Evolutionary conservation across 2,329 filamentous ascomycete species (phyloP), one percentile per base, ranked within the genome.

Genomic region (Anisogramma anomala): DNA sequence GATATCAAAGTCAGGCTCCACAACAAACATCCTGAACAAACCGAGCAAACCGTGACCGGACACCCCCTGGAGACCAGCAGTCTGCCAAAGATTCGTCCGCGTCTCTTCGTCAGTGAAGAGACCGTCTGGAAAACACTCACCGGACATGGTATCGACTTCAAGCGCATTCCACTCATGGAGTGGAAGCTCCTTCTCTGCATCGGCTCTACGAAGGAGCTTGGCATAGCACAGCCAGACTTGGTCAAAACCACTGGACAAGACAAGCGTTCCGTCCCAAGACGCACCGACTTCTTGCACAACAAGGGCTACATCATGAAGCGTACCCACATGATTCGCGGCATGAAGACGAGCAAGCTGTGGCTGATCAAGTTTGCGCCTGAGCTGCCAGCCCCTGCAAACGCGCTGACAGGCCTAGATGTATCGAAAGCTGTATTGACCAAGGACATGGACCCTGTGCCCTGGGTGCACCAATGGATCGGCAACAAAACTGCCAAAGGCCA

Each of bases 301-400:
- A 78, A 79, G 52, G 74, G 75, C 13, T 79, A 79, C 48, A 72
- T 77, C 35, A 68, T 68, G 37, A 80, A 80, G 55, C 66, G 74
- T 30, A 72, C 73, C 3, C 69, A 73, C 1, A 66, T 78, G 15
- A 67, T 75, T 9, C 65, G 69, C 37, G 72, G 72, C 27, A 72
- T 68, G 42, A 77, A 76, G 52, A 78, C 76, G 2, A 79, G 74
- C 60, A 76, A 75, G 52, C 60, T 79, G 39, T 79, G 74, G 70
- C 64, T 79, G 34, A 66, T 68, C 33, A 60, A 64, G 20, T 77
- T 75, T 52, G 68, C 73, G 0, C 73, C 66, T 22, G 59, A 61
- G 9, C 58, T 55, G 45, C 31, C 39, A 11, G 39, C 42, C n/a
- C 28, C 36, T 26, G 49, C 41, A 17, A 46, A 46, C 34, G 35